Conservation (phyloP, 805 yeast species). For the Allodekkera sacchari region DNA sequence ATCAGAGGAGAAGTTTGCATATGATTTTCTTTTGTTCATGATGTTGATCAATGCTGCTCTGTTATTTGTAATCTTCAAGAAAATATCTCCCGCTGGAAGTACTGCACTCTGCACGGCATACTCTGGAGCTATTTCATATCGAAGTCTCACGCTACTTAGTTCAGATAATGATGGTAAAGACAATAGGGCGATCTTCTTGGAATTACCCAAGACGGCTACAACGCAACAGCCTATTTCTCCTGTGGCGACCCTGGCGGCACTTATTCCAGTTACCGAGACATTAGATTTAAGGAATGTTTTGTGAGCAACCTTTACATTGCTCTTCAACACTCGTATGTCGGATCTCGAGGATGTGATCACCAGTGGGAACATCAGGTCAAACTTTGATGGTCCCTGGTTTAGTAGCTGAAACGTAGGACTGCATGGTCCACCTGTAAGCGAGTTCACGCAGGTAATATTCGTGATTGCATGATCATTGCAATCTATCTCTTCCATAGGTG, state of each 20-base stretch:
- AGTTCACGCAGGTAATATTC: constrained; percentile 49
- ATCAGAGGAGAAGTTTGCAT: constrained; percentile 33
- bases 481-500: constrained; percentile 38
- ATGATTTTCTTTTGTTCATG: constrained; percentile 33
- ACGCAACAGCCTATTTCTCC: constrained; percentile 21
- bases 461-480: constrained; percentile 46
- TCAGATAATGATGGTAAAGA: constrained; percentile 61
- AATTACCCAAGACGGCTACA: constrained; percentile 20
- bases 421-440: constrained; percentile 54
- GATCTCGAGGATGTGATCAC: constrained; percentile 45
- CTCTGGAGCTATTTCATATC: constrained; percentile 31
- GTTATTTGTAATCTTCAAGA: constrained; percentile 45
- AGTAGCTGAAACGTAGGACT: constrained; percentile 55
- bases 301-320: constrained; percentile 58
- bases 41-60: constrained; percentile 47
- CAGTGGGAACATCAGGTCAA: constrained; percentile 54
- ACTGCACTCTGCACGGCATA: constrained; percentile 37
- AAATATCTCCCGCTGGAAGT: constrained; percentile 39
- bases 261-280: constrained; percentile 41
- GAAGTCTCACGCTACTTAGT: constrained; percentile 37
- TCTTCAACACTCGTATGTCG: constrained; percentile 56
- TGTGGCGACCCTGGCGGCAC: constrained; percentile 25
- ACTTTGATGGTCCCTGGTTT: constrained; percentile 26
- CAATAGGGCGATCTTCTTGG: constrained; percentile 23
- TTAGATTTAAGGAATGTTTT: constrained; percentile 48